Evolutionary conservation across 768 basidiomycete species (phyloP), one percentile per base, ranked within the genome.

Genomic region (Candolleomyces efflorescens): DNA sequence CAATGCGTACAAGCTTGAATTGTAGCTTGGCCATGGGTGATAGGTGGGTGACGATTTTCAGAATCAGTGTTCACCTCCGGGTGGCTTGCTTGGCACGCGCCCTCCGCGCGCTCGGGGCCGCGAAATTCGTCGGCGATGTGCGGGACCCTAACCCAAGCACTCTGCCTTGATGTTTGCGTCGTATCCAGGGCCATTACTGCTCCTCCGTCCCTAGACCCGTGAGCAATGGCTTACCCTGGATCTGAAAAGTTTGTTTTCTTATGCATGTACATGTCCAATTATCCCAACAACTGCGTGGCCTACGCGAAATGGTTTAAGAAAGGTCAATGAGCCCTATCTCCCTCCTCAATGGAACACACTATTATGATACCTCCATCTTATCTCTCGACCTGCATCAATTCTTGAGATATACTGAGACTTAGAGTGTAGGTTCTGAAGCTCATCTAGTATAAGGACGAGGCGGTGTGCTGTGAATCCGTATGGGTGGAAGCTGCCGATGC

Each of bases 191-290:
- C 54, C 26, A 46, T 10, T 46, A 26, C 20, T 7, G 43, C 9
- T 44, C 43, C 20, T 55, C 24, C 41, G 17, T 43, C 41, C n/a
- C 20, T 15, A 11, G 6, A 26, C 23, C 15, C 27, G 5, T 13
- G 23, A 6, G 10, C 37, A 24, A 86, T 87, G 85, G 63, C 82
- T 6, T 90, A 92, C 66, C 82, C 89, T 9, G 89, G 91, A 0
- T 86, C 87, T 12, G 83, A 83, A 11, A 89, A 87, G 64, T 90
- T 89, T 18, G 76, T 74, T 1, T 94, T 91, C 67, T 77, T 93
- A 44, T 82, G 82, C 68, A 88, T 84, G 82, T 94, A 93, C 75
- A 93, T 92, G 91, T 86, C 82, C 27, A 84, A 75, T 60, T 91
- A 92, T 64, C 88, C 88, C 0, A 90, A 92, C 66, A 92, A 91